These are phyloP conservation scores for Closterium sp. DNA, from an alignment of 139 green algal species.

Conservation along the genomic window DNA sequence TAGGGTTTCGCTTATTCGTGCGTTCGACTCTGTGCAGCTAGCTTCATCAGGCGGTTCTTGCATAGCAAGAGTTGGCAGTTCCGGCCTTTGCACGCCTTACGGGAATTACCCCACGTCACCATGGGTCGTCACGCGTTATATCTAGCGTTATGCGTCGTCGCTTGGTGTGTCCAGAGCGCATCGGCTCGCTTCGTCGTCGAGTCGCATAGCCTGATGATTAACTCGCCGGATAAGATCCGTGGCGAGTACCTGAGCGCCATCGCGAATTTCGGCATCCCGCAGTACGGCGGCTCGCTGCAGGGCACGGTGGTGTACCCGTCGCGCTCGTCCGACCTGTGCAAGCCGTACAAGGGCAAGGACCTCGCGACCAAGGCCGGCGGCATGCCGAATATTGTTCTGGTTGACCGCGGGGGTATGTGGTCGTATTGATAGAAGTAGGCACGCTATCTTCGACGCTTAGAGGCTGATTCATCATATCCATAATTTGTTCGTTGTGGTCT, in stretches of 20 bases:
- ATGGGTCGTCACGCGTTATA: background rate
- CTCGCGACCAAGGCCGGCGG: background rate
- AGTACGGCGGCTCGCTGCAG: constrained; percentile 66
- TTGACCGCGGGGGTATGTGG: background rate
- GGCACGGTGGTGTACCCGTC: constrained; percentile 57
- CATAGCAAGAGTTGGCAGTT: background rate
- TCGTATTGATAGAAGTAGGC: too few species aligned
- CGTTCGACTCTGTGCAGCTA: background rate
- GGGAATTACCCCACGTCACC: background rate
- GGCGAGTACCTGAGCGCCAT: constrained; percentile 61
- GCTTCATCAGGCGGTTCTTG: background rate
- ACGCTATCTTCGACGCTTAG: too few species aligned
- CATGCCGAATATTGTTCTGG: background rate
- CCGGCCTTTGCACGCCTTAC: background rate
- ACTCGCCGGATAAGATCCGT: constrained; percentile 41
- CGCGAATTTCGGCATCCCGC: constrained; percentile 70
- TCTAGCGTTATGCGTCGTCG: background rate
- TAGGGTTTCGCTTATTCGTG: background rate
- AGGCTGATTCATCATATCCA: too few species aligned
- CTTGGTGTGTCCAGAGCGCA: background rate
- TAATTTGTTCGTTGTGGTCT: too few species aligned
- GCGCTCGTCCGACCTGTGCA: background rate
- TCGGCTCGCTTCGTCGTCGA: constrained; percentile 58
- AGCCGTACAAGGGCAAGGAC: background rate
- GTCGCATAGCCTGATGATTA: constrained; percentile 57